Percentiles rank a stretch among this genome's conserved stretches.
phyloP scores from a whole-genome alignment of 1,139 yeast species.

The Candida albicans region DNA sequence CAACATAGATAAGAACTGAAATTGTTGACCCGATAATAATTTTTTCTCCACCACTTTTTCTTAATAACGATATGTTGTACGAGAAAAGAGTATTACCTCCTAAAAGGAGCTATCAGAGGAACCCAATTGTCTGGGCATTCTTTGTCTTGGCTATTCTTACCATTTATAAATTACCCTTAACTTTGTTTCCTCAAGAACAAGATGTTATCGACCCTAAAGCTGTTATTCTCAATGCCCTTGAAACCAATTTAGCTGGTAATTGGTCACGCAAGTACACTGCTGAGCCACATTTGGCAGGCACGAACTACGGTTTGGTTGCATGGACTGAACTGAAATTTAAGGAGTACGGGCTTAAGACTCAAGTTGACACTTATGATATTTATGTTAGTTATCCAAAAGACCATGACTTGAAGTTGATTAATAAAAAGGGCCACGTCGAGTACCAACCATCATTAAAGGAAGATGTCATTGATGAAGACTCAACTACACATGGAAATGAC shows the following conservation, averaged over 20 bases:
- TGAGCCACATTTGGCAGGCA: constrained; percentile 73
- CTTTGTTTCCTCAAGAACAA: neutral
- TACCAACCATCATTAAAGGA: constrained; percentile 70
- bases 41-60: no score
- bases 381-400: constrained; percentile 54
- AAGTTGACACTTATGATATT: constrained; percentile 56
- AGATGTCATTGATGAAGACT: constrained; percentile 70
- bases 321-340: constrained; percentile 64
- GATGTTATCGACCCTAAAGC: constrained; percentile 16
- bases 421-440: constrained; percentile 29
- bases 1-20: no score
- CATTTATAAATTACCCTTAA: neutral
- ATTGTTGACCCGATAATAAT: no score
- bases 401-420: constrained; percentile 44
- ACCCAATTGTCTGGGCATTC: neutral
- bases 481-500: constrained; percentile 54
- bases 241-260: constrained; percentile 50
- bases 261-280: constrained; percentile 59
- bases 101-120: no score
- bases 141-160: neutral
- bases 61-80: no score
- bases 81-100: no score
- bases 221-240: constrained; percentile 37
- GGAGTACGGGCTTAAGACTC: constrained; percentile 58
- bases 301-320: constrained; percentile 59